phyloP scores from a whole-genome alignment of 495 filamentous ascomycete genomes.

The Talaromyces trachyspermus region DNA sequence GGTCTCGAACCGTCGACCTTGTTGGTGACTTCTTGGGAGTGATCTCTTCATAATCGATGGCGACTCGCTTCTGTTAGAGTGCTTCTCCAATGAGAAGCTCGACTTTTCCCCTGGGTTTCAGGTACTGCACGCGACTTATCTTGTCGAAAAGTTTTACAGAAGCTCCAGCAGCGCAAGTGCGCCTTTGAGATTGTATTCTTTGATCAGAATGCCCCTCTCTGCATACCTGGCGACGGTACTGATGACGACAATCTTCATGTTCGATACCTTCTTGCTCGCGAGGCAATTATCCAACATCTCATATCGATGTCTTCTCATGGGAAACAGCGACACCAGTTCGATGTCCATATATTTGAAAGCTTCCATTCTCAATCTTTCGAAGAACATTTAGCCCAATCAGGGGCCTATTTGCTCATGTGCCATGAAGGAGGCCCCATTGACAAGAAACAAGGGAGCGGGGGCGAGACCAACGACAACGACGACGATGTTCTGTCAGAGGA shows the following conservation, averaged over 20 bases:
- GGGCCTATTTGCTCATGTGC: constrained; percentile 62
- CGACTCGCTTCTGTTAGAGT: constrained; percentile 59
- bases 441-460: too few species aligned
- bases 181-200: constrained; percentile 66
- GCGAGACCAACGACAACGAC: not conserved
- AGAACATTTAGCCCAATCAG: constrained; percentile 41
- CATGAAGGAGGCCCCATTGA: constrained; percentile 45
- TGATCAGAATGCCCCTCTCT: constrained; percentile 23
- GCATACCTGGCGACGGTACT: constrained; percentile 11
- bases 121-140: constrained; percentile 60
- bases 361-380: constrained; percentile 38
- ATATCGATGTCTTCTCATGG: constrained; percentile 21
- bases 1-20: constrained; percentile 21
- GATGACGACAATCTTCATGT: not conserved
- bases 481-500: not conserved
- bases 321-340: constrained; percentile 21
- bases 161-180: constrained; percentile 54
- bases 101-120: constrained; percentile 64
- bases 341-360: constrained; percentile 39
- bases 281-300: constrained; percentile 58
- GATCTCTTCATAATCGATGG: constrained; percentile 69
- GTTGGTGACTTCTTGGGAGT: constrained; percentile 64
- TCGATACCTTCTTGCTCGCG: constrained; percentile 50
- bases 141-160: constrained; percentile 57
- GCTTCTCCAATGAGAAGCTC: constrained; percentile 49